A percentile compares a stretch with the other conserved stretches of the same genome.
Conservation (phyloP, 768 basidiomycete species). For the Vararia minispora region DNA sequence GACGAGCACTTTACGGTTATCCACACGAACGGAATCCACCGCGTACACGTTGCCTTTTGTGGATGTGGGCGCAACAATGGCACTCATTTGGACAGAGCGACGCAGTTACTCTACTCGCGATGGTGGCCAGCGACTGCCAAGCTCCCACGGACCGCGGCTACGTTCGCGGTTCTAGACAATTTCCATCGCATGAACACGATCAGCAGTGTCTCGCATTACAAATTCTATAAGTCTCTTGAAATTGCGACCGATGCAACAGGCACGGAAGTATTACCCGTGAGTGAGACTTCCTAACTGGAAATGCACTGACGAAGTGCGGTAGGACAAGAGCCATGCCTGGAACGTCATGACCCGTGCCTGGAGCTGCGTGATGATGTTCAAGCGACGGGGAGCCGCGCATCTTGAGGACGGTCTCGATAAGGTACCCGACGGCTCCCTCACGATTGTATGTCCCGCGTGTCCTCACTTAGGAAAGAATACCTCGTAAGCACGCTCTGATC, state of each 20-base stretch:
- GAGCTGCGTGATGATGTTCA: neutral
- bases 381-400: neutral
- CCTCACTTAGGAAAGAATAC: no score
- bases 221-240: neutral
- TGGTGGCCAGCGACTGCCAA: neutral
- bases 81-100: neutral
- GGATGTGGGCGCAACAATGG: neutral
- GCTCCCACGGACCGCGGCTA: neutral
- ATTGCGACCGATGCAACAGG: neutral
- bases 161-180: neutral
- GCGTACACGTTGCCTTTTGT: neutral
- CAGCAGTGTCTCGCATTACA: neutral
- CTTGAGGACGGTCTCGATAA: neutral
- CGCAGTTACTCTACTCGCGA: neutral
- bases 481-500: no score
- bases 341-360: neutral
- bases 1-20: neutral
- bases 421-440: no score
- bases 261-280: neutral
- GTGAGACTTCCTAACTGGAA: neutral
- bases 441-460: no score
- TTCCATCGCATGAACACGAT: neutral
- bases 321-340: neutral
- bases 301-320: neutral
- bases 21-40: neutral